These are phyloP conservation scores for Trypanosoma scelopori DNA, from an alignment of 208 protist genomes.

Conservation along the genomic window DNA sequence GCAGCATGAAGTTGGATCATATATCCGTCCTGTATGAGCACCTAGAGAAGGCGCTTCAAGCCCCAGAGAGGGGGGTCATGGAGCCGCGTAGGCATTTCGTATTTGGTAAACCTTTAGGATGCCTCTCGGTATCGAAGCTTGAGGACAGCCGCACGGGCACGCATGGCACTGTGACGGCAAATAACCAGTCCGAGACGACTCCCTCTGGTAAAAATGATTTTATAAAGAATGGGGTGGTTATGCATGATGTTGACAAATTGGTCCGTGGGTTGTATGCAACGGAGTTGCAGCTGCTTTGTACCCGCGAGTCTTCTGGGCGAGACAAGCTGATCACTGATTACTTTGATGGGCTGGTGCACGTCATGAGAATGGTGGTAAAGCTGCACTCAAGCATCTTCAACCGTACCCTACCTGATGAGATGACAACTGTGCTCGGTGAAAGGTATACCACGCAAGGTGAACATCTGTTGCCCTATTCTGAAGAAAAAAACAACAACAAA, in stretches of 20 bases:
- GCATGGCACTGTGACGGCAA: background rate
- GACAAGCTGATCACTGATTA: background rate
- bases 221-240: background rate
- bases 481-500: too few species aligned
- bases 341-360: background rate
- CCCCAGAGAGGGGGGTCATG: background rate
- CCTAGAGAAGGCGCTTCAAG: slow-evolving; percentile 14
- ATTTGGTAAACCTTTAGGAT: slow-evolving; percentile 9
- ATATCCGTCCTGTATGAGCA: slow-evolving; percentile 1
- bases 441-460: slow-evolving; percentile 25
- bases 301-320: background rate
- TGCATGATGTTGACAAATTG: background rate
- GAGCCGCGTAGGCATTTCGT: background rate
- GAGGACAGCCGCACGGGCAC: background rate
- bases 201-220: background rate
- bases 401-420: background rate
- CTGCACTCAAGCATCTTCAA: too few species aligned
- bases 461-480: slow-evolving; percentile 33
- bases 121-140: background rate
- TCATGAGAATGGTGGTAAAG: background rate
- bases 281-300: slow-evolving; percentile 2
- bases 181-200: too few species aligned
- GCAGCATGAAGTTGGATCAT: slow-evolving; percentile 6
- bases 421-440: slow-evolving; percentile 44
- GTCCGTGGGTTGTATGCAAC: background rate